These are phyloP conservation scores for Tephrocybe sp. DNA, from an alignment of 768 basidiomycete species.

Conservation along the genomic window DNA sequence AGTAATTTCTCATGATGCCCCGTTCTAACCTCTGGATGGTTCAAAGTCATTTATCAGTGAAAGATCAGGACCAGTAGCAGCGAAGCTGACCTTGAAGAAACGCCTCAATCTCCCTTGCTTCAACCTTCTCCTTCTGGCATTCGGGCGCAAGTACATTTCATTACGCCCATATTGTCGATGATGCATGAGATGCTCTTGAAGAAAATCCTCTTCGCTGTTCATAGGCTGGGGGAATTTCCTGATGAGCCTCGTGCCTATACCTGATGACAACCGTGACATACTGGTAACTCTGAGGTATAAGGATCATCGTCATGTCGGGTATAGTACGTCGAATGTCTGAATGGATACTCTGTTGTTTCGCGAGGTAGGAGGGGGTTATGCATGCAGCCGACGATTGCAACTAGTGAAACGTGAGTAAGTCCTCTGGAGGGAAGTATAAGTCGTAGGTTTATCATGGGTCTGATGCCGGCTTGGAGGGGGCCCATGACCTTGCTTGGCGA, in stretches of 20 bases:
- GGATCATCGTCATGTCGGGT: slow-evolving; percentile 23
- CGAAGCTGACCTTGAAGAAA: slow-evolving; percentile 2
- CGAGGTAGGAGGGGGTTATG: not conserved
- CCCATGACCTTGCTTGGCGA: too few relatives aligned
- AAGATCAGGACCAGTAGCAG: too few relatives aligned
- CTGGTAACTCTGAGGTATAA: slow-evolving; percentile 27
- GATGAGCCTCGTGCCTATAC: not conserved
- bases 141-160: slow-evolving; percentile 4
- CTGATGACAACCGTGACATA: slow-evolving; percentile 4
- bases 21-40: too few relatives aligned
- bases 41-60: too few relatives aligned
- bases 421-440: too few relatives aligned
- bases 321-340: slow-evolving; percentile 31
- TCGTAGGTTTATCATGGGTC: too few relatives aligned
- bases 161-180: slow-evolving; percentile 18
- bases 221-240: slow-evolving; percentile 23
- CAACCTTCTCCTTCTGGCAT: not conserved
- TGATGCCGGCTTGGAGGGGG: too few relatives aligned
- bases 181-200: slow-evolving; percentile 31
- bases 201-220: slow-evolving; percentile 31
- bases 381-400: too few relatives aligned
- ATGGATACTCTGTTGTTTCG: slow-evolving; percentile 22
- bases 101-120: not conserved
- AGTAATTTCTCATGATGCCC: too few relatives aligned
- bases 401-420: too few relatives aligned